Evolutionary conservation across 805 yeast species (phyloP).

Genomic region (Metschnikowia sp.): DNA sequence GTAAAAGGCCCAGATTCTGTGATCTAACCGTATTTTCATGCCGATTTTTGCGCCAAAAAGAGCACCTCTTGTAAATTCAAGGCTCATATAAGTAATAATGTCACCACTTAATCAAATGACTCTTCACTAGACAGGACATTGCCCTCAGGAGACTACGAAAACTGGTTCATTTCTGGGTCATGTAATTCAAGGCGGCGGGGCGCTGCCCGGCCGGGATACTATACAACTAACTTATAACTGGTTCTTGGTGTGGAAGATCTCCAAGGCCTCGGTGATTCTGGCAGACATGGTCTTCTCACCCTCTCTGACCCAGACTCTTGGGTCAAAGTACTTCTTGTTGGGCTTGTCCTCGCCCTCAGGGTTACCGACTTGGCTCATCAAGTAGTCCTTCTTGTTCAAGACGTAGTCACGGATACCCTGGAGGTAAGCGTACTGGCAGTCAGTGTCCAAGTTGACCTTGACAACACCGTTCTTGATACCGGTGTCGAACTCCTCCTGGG

Average conservation of each 20-base stretch:
- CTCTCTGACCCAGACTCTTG: conserved; percentile 99
- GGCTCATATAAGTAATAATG: neutral
- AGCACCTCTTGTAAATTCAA: too few species aligned
- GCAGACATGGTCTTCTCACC: conserved; percentile 97
- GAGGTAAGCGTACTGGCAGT: conserved; percentile 97
- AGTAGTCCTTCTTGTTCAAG: conserved; percentile 92
- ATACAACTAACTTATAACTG: conserved; percentile 34
- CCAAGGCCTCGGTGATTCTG: conserved; percentile 82
- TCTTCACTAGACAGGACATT: too few species aligned
- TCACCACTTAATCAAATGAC: too few species aligned
- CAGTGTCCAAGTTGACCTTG: conserved; percentile 98
- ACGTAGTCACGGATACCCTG: conserved; percentile 97
- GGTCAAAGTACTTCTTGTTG: conserved; percentile 99
- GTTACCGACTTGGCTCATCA: conserved; percentile 89
- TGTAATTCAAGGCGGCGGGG: too few species aligned
- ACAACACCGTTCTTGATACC: conserved; percentile 95
- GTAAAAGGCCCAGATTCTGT: too few species aligned
- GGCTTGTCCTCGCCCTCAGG: conserved; percentile 99
- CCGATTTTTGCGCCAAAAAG: too few species aligned
- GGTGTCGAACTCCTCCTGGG: conserved; percentile 84
- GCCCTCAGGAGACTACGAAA: too few species aligned
- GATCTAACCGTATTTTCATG: too few species aligned
- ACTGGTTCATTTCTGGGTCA: too few species aligned
- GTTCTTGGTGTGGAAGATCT: conserved; percentile 76
- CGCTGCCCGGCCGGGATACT: too few species aligned